Base-by-base conservation (phyloP, 169 alveolate species). In the Prorocentrum cordatum region DNA sequence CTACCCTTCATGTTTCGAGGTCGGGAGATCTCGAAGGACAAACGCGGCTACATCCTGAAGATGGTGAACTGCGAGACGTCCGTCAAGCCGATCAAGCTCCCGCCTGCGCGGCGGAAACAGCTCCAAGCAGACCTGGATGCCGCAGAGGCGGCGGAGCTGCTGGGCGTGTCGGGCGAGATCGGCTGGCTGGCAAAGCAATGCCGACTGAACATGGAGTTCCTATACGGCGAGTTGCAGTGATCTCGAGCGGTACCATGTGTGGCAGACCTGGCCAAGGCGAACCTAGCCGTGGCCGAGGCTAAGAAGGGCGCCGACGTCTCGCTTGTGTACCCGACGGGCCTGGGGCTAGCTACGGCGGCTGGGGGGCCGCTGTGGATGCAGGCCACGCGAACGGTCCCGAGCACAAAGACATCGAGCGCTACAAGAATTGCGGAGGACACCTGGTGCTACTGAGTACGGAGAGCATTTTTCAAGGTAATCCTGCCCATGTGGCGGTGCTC, bases 161-260 rank as follows among this genome's bases (percentile, higher is more conserved):
- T 7, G 45, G 4, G 32, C 7, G 14, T 45, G 0, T 62, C 83
- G 0, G 83, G 83, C 0, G 83, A 71, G 3, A 27, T 71, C 12
- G 83, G 84, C 0, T 72, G 84, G 84, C 14, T 72, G 31, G 14
- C 84, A 1, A 2, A 68, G 12, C 84, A 72, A n/a, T 33, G 42
- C 1, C 1, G 84, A 2, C 16, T 47, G 20, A 68, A 72, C 18
- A 16, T 72, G 1, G 66, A 66, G 0, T 72, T 16, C 22, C 68
- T 45, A 18, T 45, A 72, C 29, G 84, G 84, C 0, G n/a, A 45
- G 20, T 6, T 50, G 9, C 84, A 72, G 27, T 27, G 84, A 32
- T 16, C 62, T 47, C 42, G 47, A 31, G 50, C 24, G 0, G 68
- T 45, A 9, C 68, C 84, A 7, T 31, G 68, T 20, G 62, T 72